These are phyloP conservation scores for Escovopsis weberi DNA, from an alignment of 2,329 filamentous ascomycete genomes.

Conservation along the genomic window DNA sequence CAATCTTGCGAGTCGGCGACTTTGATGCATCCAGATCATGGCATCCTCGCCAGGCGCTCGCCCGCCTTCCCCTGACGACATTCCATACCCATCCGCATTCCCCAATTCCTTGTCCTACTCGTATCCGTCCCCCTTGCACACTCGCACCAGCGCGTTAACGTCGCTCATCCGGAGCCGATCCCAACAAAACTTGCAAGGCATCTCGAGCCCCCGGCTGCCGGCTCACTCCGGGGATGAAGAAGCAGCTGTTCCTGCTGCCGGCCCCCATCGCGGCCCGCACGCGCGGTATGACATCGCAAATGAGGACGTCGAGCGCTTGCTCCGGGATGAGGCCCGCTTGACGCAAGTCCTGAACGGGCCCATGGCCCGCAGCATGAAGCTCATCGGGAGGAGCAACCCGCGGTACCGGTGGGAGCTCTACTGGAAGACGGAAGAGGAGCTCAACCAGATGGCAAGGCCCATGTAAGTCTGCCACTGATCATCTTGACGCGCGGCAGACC, in stretches of 20 bases:
- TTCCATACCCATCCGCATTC: slow-evolving; percentile 16
- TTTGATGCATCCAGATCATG: neutral
- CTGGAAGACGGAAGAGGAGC: slow-evolving; percentile 65
- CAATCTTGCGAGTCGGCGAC: neutral
- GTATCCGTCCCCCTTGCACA: slow-evolving; percentile 18
- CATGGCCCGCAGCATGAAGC: slow-evolving; percentile 65
- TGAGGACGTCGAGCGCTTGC: slow-evolving; percentile 30
- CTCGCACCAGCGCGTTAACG: slow-evolving; percentile 22
- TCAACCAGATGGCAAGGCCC: slow-evolving; percentile 56
- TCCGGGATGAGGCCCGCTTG: slow-evolving; percentile 43
- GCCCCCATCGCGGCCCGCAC: slow-evolving; percentile 7
- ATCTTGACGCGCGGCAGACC: too few species aligned
- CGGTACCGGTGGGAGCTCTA: slow-evolving; percentile 77
- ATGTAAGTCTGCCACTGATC: slow-evolving; percentile 29
- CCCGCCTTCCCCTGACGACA: slow-evolving; percentile 19
- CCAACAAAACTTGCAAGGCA: slow-evolving; percentile 12
- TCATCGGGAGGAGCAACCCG: slow-evolving; percentile 81
- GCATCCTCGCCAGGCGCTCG: slow-evolving; percentile 18
- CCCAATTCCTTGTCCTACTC: slow-evolving; percentile 10
- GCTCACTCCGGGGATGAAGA: slow-evolving; percentile 19
- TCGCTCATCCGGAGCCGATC: slow-evolving; percentile 26
- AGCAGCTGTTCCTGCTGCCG: slow-evolving; percentile 2
- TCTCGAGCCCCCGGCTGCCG: slow-evolving; percentile 6
- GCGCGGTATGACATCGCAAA: slow-evolving; percentile 17
- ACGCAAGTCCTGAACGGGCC: slow-evolving; percentile 48